A percentile compares a stretch with the other conserved stretches of the same genome.
Evolutionary conservation across 2,329 filamentous ascomycete genomes (phyloP).

Genomic region (Lojkania enalia): DNA sequence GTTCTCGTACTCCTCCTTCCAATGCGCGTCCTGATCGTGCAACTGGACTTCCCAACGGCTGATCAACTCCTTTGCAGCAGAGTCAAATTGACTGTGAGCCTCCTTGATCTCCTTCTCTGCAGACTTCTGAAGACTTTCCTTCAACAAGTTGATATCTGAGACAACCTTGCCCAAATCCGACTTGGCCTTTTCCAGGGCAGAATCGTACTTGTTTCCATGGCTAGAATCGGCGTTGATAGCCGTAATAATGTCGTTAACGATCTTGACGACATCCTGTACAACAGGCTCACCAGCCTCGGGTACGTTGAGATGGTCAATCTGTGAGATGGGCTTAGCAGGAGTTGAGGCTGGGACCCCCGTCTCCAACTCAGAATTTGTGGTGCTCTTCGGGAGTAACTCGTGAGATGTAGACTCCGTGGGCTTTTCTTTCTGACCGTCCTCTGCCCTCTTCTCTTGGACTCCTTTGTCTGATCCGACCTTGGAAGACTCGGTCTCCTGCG

Average conservation of each 20-base stretch:
- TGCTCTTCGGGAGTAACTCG: slow-evolving; percentile 23
- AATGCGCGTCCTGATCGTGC: slow-evolving; percentile 76
- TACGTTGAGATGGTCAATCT: slow-evolving; percentile 78
- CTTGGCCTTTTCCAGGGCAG: slow-evolving; percentile 84
- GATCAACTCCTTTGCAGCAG: slow-evolving; percentile 84
- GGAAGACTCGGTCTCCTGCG: slow-evolving; percentile 19
- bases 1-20: slow-evolving; percentile 83
- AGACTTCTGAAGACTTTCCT: slow-evolving; percentile 67
- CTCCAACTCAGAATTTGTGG: slow-evolving; percentile 16
- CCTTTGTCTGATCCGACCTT: slow-evolving; percentile 35
- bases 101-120: slow-evolving; percentile 75
- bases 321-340: slow-evolving; percentile 47
- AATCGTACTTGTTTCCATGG: slow-evolving; percentile 70
- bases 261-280: slow-evolving; percentile 90
- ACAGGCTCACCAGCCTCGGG: slow-evolving; percentile 79
- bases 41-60: slow-evolving; percentile 84
- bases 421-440: slow-evolving; percentile 30
- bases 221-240: slow-evolving; percentile 87
- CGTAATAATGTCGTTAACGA: slow-evolving; percentile 93
- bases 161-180: slow-evolving; percentile 77
- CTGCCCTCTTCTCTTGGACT: slow-evolving; percentile 37
- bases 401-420: slow-evolving; percentile 26
- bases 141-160: slow-evolving; percentile 74
- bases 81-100: slow-evolving; percentile 77
- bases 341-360: slow-evolving; percentile 19